phyloP scores from a whole-genome alignment of 2,329 filamentous ascomycete species.

The Pseudocercospora musae region DNA sequence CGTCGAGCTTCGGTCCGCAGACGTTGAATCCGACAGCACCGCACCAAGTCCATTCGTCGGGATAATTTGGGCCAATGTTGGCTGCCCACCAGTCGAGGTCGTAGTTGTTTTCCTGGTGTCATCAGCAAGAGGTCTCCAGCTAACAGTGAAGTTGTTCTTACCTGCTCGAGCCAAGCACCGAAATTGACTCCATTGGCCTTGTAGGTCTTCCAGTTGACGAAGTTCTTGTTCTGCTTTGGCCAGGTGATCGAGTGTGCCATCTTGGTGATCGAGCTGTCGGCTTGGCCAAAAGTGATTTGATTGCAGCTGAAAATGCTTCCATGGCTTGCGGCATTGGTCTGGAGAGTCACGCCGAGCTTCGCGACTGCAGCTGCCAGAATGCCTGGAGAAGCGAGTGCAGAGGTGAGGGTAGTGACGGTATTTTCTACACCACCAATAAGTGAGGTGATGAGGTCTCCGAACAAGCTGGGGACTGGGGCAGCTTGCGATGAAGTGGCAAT shows the following conservation, averaged over 20 bases:
- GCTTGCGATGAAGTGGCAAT: slow-evolving; percentile 9
- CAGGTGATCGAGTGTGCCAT: slow-evolving; percentile 8
- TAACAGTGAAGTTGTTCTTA: background rate
- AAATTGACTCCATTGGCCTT: slow-evolving; percentile 12
- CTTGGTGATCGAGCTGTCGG: slow-evolving; percentile 4
- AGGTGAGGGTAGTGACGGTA: slow-evolving; percentile 8
- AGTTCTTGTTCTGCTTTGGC: slow-evolving; percentile 7
- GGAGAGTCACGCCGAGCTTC: slow-evolving; percentile 10
- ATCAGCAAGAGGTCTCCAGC: background rate
- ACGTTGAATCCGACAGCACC: slow-evolving; percentile 26
- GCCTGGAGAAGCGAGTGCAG: slow-evolving; percentile 1
- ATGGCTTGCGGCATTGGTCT: slow-evolving; percentile 1
- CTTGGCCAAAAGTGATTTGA: slow-evolving; percentile 4
- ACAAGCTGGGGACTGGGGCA: slow-evolving; percentile 8
- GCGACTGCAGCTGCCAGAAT: slow-evolving; percentile 6
- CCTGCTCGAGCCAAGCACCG: slow-evolving; percentile 17
- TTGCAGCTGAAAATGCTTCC: slow-evolving; percentile 10
- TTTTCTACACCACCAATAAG: slow-evolving; percentile 1
- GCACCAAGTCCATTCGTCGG: slow-evolving; percentile 39
- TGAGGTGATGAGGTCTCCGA: slow-evolving; percentile 6
- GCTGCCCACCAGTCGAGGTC: slow-evolving; percentile 14
- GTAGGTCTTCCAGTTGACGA: slow-evolving; percentile 12
- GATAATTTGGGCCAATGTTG: slow-evolving; percentile 4
- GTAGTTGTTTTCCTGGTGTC: background rate
- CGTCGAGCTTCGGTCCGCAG: slow-evolving; percentile 20